Evolutionary conservation across 2,329 filamentous ascomycete genomes (phyloP), one percentile per base, ranked within the genome.

Genomic region (Cladosporium sp.): DNA sequence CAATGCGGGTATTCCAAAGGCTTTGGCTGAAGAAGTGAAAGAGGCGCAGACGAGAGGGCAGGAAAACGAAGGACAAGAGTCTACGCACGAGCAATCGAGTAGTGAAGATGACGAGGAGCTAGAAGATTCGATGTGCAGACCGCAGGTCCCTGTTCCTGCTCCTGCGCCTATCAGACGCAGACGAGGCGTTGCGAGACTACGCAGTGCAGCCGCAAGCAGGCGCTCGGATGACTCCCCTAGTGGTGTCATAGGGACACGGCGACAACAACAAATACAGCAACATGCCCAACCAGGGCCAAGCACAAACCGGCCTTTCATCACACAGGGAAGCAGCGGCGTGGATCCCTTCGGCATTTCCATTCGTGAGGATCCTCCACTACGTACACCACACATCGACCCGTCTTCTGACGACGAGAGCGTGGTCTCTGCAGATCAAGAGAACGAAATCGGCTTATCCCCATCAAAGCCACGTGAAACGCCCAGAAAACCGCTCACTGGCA

Each of bases 41-140:
- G 83, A 87, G 68, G 87, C 87, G 14, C 86, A 85, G 74, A 77
- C 77, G 66, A 70, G 85, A 85, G 75, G 74, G 72, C 83, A 71
- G 69, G 75, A 68, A 70, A 21, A 58, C 68, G 60, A 57, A 59
- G 54, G 63, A 54, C 36, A 67, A 54, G 30, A 64, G 41, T 38
- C 55, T 24, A n/a, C 64, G 30, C 36, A 49, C 51, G 44, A 57
- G n/a, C 47, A 38, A 28, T 49, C 57, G 21, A 38, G 30, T 15
- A 49, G 26, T 47, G 68, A 68, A 58, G 62, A 59, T 26, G 66
- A 63, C 18, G 66, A 68, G 36, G 66, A 71, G 32, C 65, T 70
- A 34, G 59, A 64, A 51, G 66, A 68, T 49, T 66, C 63, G 30
- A 66, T 65, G 66, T 64, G 44, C 66, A 58, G 58, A 21, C 59